A percentile compares a stretch with the other conserved stretches of the same genome.
Conservation (phyloP, 1,139 yeast species). For the Pichia sp. region DNA sequence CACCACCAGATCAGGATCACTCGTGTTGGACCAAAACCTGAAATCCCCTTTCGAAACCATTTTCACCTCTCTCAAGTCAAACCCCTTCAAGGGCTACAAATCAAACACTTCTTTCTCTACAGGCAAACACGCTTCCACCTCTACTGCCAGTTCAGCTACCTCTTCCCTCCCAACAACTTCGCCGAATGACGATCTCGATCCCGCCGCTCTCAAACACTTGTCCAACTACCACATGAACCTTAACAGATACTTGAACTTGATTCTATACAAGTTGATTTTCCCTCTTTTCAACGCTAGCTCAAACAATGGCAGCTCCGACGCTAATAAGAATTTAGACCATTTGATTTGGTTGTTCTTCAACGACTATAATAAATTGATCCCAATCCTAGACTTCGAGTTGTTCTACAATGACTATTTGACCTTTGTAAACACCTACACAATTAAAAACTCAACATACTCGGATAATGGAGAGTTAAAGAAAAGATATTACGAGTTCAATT, state of each 20-base stretch:
- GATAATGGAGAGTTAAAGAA: conserved; percentile 31
- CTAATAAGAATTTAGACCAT: conserved; percentile 43
- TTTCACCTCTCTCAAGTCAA: conserved; percentile 22
- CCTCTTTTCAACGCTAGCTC: conserved; percentile 24
- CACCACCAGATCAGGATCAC: conserved; percentile 22
- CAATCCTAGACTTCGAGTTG: conserved; percentile 55
- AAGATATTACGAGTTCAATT: conserved; percentile 44
- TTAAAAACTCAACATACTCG: conserved; percentile 46
- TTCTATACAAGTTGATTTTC: conserved; percentile 31
- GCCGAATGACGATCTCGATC: conserved; percentile 3
- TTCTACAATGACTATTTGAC: conserved; percentile 57
- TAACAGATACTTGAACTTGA: conserved; percentile 32
- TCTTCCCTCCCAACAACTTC: neutral
- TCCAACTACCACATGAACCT: conserved; percentile 34
- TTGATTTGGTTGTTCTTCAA: conserved; percentile 52
- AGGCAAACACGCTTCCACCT: neutral
- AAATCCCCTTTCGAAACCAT: conserved; percentile 26
- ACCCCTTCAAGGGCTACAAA: conserved; percentile 30
- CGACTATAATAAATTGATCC: conserved; percentile 54
- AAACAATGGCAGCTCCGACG: conserved; percentile 6
- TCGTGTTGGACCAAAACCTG: conserved; percentile 26
- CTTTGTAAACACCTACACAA: conserved; percentile 51
- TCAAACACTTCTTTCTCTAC: conserved; percentile 6
- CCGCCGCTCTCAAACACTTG: conserved; percentile 15
- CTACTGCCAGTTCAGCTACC: conserved; percentile 1